Percentiles rank a stretch among this genome's conserved stretches.
Conservation (phyloP, 768 basidiomycete species). For the Steccherinum ochraceum region DNA sequence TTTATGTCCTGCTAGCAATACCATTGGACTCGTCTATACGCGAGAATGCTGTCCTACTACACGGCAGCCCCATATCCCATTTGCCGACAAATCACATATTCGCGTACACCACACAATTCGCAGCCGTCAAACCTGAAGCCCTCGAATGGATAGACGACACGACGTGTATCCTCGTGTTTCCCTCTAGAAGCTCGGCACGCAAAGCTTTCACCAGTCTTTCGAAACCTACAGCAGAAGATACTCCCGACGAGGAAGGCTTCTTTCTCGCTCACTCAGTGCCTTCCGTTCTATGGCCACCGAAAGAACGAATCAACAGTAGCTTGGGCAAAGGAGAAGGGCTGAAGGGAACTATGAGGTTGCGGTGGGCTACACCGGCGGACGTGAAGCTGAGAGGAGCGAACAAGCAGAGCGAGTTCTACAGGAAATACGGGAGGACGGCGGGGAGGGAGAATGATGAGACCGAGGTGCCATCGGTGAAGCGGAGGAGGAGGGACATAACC, state of each 20-base stretch:
- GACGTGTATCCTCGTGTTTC: conserved; percentile 75
- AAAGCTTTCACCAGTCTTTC: conserved; percentile 43
- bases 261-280: conserved; percentile 66
- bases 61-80: conserved; percentile 65
- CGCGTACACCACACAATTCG: conserved; percentile 77
- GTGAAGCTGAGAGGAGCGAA: conserved; percentile 75
- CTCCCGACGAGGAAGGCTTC: conserved; percentile 46
- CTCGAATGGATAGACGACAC: conserved; percentile 86
- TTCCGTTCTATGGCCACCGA: conserved; percentile 70
- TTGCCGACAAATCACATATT: conserved; percentile 75
- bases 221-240: conserved; percentile 44
- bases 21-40: conserved; percentile 42
- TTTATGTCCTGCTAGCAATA: conserved; percentile 1
- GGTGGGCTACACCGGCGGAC: conserved; percentile 69
- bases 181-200: conserved; percentile 46
- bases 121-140: conserved; percentile 63
- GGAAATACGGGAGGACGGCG: conserved; percentile 57
- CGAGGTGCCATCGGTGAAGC: conserved; percentile 25
- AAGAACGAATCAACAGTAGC: conserved; percentile 67
- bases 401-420: conserved; percentile 72
- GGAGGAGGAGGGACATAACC: conserved; percentile 28
- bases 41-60: conserved; percentile 64
- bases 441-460: conserved; percentile 45
- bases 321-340: conserved; percentile 66
- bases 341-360: conserved; percentile 61